A percentile compares a stretch with the other conserved stretches of the same genome.
Evolutionary conservation across 495 filamentous ascomycete genomes (phyloP).

Genomic region (Xylona heveae): DNA sequence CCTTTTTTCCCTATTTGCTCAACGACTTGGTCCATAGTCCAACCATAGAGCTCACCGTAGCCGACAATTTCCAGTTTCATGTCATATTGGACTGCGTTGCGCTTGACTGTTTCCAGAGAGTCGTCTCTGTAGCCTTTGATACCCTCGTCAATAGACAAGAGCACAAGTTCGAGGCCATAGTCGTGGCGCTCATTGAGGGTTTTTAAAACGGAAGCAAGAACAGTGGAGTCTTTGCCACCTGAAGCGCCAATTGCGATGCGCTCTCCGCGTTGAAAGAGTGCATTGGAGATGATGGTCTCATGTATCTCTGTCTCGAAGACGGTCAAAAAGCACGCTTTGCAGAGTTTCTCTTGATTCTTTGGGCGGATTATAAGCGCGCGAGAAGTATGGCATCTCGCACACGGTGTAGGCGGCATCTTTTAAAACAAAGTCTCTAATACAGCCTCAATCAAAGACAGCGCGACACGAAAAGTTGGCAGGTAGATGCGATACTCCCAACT

Average conservation of each 20-base stretch:
- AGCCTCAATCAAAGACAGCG: no score
- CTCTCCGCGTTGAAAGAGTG: conserved; percentile 68
- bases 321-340: conserved; percentile 64
- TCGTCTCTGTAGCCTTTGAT: conserved; percentile 95
- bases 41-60: conserved; percentile 88
- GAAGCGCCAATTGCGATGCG: conserved; percentile 87
- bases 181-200: conserved; percentile 77
- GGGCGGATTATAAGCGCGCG: conserved; percentile 81
- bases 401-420: conserved; percentile 38
- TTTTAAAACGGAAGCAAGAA: conserved; percentile 83
- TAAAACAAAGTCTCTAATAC: no score
- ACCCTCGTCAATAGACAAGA: conserved; percentile 88
- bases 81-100: conserved; percentile 73
- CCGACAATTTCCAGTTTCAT: conserved; percentile 83
- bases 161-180: conserved; percentile 68
- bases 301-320: conserved; percentile 89
- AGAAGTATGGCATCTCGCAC: conserved; percentile 49
- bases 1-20: conserved; percentile 92
- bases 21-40: conserved; percentile 99
- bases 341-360: conserved; percentile 83
- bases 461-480: no score
- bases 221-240: conserved; percentile 93
- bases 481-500: no score
- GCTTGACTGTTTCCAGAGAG: conserved; percentile 84
- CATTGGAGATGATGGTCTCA: conserved; percentile 61